Percentiles rank a stretch among this genome's conserved stretches.
phyloP scores from a whole-genome alignment of 306 rosid genomes.

The Cucurbita pepo region DNA sequence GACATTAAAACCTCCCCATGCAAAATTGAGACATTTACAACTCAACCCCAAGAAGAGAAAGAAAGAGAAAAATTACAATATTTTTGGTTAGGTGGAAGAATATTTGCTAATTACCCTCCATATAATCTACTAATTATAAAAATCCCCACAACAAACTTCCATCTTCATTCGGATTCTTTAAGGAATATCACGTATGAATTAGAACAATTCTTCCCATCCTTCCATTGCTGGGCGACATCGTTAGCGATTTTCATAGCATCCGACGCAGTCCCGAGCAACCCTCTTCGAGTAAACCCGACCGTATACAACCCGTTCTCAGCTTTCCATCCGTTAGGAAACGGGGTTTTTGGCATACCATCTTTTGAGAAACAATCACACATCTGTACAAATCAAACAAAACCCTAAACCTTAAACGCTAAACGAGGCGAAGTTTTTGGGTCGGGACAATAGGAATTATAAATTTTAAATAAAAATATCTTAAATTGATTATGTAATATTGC shows the following conservation, averaged over 20 bases:
- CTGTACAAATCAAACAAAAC: conserved; percentile 12
- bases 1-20: conserved; percentile 1
- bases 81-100: background rate
- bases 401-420: background rate
- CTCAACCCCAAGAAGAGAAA: conserved; percentile 22
- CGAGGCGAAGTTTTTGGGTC: background rate
- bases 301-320: conserved; percentile 69
- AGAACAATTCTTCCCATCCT: background rate
- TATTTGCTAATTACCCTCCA: background rate
- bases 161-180: conserved; percentile 11
- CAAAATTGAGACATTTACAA: conserved; percentile 34
- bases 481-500: background rate
- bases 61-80: background rate
- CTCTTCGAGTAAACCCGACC: conserved; percentile 73
- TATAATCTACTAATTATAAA: background rate
- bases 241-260: conserved; percentile 56
- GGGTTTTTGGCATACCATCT: conserved; percentile 77
- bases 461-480: too few relatives aligned
- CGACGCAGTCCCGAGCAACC: conserved; percentile 60
- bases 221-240: conserved; percentile 42
- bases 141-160: conserved; percentile 5
- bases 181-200: conserved; percentile 31
- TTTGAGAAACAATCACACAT: conserved; percentile 45
- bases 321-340: conserved; percentile 88
- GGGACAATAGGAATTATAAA: background rate